Conservation (phyloP, 495 filamentous ascomycete genomes). For the Penicillium simplicissimum region DNA sequence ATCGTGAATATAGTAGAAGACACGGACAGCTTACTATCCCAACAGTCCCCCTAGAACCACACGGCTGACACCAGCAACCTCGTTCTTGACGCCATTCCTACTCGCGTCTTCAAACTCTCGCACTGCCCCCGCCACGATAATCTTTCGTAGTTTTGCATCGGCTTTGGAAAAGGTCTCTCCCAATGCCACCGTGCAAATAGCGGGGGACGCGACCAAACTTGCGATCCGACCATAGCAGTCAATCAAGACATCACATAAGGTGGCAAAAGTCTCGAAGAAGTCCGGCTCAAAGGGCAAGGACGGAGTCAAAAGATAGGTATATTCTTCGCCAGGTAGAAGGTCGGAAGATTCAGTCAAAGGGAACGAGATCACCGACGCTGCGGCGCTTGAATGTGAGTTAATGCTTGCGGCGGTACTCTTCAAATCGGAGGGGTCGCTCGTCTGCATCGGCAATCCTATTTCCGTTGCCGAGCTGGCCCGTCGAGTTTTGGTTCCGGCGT, state of each 20-base stretch:
- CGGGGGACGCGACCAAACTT: constrained; percentile 65
- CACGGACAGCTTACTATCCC: constrained; percentile 43
- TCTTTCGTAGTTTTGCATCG: constrained; percentile 79
- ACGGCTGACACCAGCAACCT: constrained; percentile 80
- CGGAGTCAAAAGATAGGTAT: constrained; percentile 83
- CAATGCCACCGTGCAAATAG: constrained; percentile 62
- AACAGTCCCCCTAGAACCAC: constrained; percentile 89
- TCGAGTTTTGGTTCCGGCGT: constrained; percentile 65
- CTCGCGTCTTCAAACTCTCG: constrained; percentile 92
- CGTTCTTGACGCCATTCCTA: constrained; percentile 68
- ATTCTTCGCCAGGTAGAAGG: constrained; percentile 71
- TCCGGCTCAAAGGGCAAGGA: constrained; percentile 96
- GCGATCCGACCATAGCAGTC: constrained; percentile 85
- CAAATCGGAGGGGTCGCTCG: constrained; percentile 51
- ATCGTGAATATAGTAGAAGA: constrained; percentile 13
- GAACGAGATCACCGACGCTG: constrained; percentile 46
- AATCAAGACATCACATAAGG: constrained; percentile 91
- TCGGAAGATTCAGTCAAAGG: constrained; percentile 54
- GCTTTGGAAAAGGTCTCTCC: constrained; percentile 86
- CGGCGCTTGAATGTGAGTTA: constrained; percentile 39
- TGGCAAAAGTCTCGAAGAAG: constrained; percentile 96
- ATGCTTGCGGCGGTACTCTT: constrained; percentile 46
- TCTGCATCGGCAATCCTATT: constrained; percentile 61
- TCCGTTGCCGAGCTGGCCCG: constrained; percentile 70
- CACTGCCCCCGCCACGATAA: constrained; percentile 79